A percentile compares a stretch with the other conserved stretches of the same genome.
Conservation (phyloP, 257 asterid genomes). For the Rubia yunnanensis region DNA sequence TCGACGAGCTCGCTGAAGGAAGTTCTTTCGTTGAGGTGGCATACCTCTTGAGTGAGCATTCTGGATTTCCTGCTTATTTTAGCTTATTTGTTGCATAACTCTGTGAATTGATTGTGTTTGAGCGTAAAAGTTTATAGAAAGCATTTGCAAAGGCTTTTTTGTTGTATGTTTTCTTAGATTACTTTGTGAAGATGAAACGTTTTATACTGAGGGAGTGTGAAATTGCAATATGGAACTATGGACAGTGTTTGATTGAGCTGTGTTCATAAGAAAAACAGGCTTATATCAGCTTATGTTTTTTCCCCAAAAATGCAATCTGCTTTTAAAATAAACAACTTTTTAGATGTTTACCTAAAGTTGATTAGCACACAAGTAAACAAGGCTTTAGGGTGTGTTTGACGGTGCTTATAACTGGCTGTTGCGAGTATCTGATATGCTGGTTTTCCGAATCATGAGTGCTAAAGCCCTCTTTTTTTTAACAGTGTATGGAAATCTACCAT, state of each 20-base stretch:
- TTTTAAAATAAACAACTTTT: no score
- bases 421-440: not conserved
- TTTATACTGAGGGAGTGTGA: not conserved
- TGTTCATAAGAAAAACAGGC: no score
- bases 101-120: not conserved
- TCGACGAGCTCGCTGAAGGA: slow-evolving; percentile 91
- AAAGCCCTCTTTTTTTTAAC: slow-evolving; percentile 12
- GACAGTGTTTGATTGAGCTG: no score
- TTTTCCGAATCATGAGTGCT: not conserved
- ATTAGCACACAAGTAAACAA: no score
- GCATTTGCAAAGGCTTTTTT: not conserved
- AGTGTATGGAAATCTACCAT: slow-evolving; percentile 94
- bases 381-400: no score
- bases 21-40: slow-evolving; percentile 93
- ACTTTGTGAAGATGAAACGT: not conserved
- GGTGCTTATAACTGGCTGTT: no score
- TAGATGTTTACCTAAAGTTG: no score
- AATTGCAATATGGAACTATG: no score
- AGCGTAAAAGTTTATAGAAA: not conserved
- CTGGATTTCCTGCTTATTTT: not conserved
- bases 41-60: slow-evolving; percentile 74
- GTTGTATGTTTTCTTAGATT: not conserved
- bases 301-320: no score
- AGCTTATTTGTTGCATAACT: no score
- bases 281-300: no score